Percentiles rank a stretch among this genome's conserved stretches.
Evolutionary conservation across 257 asterid species (phyloP).

Genomic region (Salvia rosmarinus): DNA sequence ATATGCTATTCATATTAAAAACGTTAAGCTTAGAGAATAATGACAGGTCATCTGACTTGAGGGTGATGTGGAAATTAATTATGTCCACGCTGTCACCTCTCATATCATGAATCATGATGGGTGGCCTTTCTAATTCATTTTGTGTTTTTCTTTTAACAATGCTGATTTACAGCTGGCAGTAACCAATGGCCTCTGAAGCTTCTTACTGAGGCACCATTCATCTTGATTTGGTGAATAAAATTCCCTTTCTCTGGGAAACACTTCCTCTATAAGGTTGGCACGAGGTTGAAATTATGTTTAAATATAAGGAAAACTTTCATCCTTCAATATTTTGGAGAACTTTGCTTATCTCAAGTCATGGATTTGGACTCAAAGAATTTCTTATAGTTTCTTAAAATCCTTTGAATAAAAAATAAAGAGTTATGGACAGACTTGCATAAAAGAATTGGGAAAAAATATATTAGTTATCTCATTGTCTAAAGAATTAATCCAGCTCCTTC

Average conservation of each 20-base stretch:
- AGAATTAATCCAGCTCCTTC: conserved; percentile 12
- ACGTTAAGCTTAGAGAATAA: conserved; percentile 7
- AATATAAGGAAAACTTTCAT: no score
- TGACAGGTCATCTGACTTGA: conserved; percentile 36
- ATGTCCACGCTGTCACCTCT: conserved; percentile 31
- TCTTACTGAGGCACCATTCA: background rate
- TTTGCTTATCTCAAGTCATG: no score
- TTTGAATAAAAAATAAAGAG: no score
- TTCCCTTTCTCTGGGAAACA: no score
- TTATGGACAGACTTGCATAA: no score
- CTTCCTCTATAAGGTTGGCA: no score
- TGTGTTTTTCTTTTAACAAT: background rate
- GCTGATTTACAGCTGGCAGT: background rate
- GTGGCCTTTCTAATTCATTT: conserved; percentile 19
- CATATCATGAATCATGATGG: background rate
- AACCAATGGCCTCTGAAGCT: background rate
- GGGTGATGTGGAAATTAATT: no score
- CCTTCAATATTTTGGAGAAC: no score
- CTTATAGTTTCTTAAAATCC: no score
- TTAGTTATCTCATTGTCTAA: background rate
- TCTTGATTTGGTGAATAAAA: no score
- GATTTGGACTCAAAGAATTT: no score
- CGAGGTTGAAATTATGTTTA: no score
- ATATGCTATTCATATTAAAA: conserved; percentile 22
- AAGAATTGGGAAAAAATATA: background rate